Evolutionary conservation across 768 basidiomycete species (phyloP).

Genomic region (Suillus sp.): DNA sequence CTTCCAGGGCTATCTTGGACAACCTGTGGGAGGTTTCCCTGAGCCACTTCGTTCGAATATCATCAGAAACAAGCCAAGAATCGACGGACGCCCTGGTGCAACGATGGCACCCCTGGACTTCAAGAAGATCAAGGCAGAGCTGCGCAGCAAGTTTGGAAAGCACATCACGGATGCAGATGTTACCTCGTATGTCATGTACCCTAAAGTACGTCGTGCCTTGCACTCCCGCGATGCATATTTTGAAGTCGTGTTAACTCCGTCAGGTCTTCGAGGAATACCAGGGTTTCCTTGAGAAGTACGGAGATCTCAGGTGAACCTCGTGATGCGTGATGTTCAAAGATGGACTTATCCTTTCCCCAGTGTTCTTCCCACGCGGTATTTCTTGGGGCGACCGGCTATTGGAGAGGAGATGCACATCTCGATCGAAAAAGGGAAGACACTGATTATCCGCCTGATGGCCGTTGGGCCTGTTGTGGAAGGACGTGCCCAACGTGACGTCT

Average conservation of each 20-base stretch:
- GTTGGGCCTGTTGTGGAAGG: constrained; percentile 91
- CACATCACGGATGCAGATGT: constrained; percentile 94
- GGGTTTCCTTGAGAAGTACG: constrained; percentile 92
- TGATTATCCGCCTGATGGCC: constrained; percentile 95
- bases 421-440: constrained; percentile 95
- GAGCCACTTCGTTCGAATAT: constrained; percentile 90
- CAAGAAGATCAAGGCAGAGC: constrained; percentile 92
- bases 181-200: constrained; percentile 96
- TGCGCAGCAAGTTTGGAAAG: constrained; percentile 93
- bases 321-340: constrained; percentile 14
- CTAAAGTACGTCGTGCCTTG: constrained; percentile 62
- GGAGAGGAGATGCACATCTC: constrained; percentile 97
- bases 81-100: constrained; percentile 91
- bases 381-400: constrained; percentile 87
- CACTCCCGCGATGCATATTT: constrained; percentile 11
- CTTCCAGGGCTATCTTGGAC: constrained; percentile 99
- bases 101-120: constrained; percentile 89
- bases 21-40: constrained; percentile 98
- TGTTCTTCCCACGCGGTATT: constrained; percentile 95
- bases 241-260: constrained; percentile 19
- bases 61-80: constrained; percentile 91
- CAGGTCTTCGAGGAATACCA: constrained; percentile 98
- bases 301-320: constrained; percentile 75
- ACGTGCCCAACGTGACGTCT: constrained; percentile 91
- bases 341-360: constrained; percentile 43